These are phyloP conservation scores for Fusarium sp. DNA, from an alignment of 2,329 filamentous ascomycete species.

Conservation along the genomic window DNA sequence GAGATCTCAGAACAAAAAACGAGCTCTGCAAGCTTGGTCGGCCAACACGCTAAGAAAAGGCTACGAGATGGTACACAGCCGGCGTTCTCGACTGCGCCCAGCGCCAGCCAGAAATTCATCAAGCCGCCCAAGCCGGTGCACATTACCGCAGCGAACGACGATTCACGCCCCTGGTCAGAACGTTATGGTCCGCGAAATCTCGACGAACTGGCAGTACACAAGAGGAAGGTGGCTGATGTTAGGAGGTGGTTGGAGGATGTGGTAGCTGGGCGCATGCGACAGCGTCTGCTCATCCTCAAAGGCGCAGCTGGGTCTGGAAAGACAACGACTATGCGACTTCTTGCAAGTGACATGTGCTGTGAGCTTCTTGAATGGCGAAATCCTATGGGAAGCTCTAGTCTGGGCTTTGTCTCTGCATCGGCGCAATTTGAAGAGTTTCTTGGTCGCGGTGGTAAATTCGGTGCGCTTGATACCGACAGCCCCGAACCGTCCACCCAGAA, in stretches of 20 bases:
- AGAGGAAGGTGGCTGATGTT: constrained; percentile 91
- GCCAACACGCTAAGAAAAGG: constrained; percentile 66
- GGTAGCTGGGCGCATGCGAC: constrained; percentile 69
- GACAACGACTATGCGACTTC: constrained; percentile 83
- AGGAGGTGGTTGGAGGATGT: constrained; percentile 83
- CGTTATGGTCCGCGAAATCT: constrained; percentile 79
- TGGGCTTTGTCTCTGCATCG: constrained; percentile 75
- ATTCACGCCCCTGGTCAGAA: constrained; percentile 86
- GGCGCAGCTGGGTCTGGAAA: constrained; percentile 93
- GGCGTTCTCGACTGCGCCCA: constrained; percentile 39
- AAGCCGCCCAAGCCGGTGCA: constrained; percentile 53
- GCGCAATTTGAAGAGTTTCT: constrained; percentile 94
- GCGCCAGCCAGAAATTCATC: constrained; percentile 64
- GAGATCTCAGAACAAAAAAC: constrained; percentile 63
- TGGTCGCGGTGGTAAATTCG: constrained; percentile 81
- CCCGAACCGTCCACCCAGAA: constrained; percentile 45
- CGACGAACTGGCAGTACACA: constrained; percentile 91
- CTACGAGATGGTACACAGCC: constrained; percentile 53
- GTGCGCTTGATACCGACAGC: constrained; percentile 68
- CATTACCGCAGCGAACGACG: constrained; percentile 55
- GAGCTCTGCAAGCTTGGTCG: constrained; percentile 64
- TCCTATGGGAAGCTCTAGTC: constrained; percentile 70
- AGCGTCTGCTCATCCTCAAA: constrained; percentile 85
- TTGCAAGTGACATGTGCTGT: constrained; percentile 80
- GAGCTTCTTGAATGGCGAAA: constrained; percentile 93